These are phyloP conservation scores for Aspergillus affinis DNA, from an alignment of 495 filamentous ascomycete genomes.

Conservation along the genomic window DNA sequence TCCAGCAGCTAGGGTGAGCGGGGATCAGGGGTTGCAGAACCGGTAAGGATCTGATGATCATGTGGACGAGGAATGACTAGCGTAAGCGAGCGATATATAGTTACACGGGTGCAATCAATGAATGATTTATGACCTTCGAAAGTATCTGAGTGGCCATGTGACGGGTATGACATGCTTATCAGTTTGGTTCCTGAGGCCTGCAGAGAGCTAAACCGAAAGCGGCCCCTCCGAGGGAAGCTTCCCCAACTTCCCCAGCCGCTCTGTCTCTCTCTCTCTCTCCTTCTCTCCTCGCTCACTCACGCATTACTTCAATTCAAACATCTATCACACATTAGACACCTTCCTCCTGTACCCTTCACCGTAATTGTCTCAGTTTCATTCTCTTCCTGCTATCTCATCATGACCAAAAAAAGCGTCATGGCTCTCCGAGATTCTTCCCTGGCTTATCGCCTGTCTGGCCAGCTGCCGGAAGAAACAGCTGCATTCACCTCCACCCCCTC, in stretches of 20 bases:
- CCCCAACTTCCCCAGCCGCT: conserved; percentile 6
- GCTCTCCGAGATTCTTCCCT: conserved; percentile 20
- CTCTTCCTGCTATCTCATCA: conserved; percentile 9
- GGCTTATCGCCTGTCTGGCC: conserved; percentile 23
- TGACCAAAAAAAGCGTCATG: conserved; percentile 23
- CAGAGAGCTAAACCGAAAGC: not conserved
- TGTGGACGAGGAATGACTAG: not conserved
- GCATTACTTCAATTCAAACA: not conserved
- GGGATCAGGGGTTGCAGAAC: not conserved
- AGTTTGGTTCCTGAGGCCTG: not conserved
- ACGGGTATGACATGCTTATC: not conserved
- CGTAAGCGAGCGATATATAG: too few relatives aligned
- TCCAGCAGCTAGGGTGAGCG: conserved; percentile 24
- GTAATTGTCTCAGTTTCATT: not conserved
- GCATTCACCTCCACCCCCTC: conserved; percentile 10
- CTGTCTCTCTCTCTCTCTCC: conserved; percentile 9
- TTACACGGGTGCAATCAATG: not conserved
- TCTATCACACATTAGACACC: not conserved
- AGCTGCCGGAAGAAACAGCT: conserved; percentile 17
- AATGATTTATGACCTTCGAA: not conserved
- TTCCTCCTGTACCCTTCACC: not conserved
- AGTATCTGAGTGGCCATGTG: not conserved
- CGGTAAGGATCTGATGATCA: not conserved
- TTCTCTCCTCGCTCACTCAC: conserved; percentile 8
- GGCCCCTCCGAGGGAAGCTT: conserved; percentile 1